Conservation (phyloP, 768 basidiomycete genomes). For the Strobilomyces confusus region DNA sequence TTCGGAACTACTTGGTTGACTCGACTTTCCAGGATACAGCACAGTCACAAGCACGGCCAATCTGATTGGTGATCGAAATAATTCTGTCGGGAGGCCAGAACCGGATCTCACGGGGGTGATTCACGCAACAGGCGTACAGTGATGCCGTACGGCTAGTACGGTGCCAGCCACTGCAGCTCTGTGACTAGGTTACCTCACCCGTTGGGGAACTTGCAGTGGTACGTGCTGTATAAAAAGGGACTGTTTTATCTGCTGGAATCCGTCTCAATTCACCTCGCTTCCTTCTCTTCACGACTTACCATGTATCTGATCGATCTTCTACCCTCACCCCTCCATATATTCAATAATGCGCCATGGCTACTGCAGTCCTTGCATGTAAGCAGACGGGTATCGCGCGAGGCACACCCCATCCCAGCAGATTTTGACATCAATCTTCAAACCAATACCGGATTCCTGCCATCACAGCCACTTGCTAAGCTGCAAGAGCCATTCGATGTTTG, state of each 20-base stretch:
- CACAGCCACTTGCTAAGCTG: slow-evolving; percentile 55
- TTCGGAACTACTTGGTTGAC: slow-evolving; percentile 9
- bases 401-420: slow-evolving; percentile 38
- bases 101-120: slow-evolving; percentile 22
- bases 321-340: slow-evolving; percentile 50
- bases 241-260: neutral
- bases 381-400: slow-evolving; percentile 27
- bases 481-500: slow-evolving; percentile 54
- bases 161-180: slow-evolving; percentile 29
- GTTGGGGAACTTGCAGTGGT: slow-evolving; percentile 28
- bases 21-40: slow-evolving; percentile 16
- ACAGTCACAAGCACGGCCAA: slow-evolving; percentile 24
- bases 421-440: slow-evolving; percentile 47
- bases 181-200: slow-evolving; percentile 33
- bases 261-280: slow-evolving; percentile 5
- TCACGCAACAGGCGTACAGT: slow-evolving; percentile 18
- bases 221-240: slow-evolving; percentile 30
- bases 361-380: slow-evolving; percentile 41
- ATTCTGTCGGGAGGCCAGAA: slow-evolving; percentile 10
- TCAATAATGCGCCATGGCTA: slow-evolving; percentile 44
- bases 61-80: slow-evolving; percentile 19
- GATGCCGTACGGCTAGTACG: slow-evolving; percentile 29
- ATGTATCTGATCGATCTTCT: slow-evolving; percentile 39
- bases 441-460: slow-evolving; percentile 83
- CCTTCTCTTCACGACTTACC: slow-evolving; percentile 5